Conservation (phyloP, 2,329 filamentous ascomycete genomes). For the Trichophyton schoenleinii region DNA sequence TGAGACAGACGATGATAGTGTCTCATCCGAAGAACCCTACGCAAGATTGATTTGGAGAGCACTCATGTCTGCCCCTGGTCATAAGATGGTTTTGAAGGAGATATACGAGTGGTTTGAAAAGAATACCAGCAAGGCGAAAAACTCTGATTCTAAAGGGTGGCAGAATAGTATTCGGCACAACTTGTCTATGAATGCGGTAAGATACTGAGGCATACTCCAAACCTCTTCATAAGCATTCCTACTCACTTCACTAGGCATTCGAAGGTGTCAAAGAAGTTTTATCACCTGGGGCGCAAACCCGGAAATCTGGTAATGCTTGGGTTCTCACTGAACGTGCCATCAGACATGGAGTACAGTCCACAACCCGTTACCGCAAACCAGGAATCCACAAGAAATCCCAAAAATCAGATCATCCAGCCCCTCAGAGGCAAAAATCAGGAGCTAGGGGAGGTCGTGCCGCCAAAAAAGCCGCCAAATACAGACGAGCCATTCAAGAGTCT, state of each 20-base stretch:
- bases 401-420: constrained; percentile 26
- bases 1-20: constrained; percentile 12
- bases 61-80: constrained; percentile 52
- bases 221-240: constrained; percentile 10
- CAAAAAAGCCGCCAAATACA: constrained; percentile 24
- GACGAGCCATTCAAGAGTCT: constrained; percentile 14
- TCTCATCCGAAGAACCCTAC: constrained; percentile 51
- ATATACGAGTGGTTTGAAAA: constrained; percentile 83
- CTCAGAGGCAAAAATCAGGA: constrained; percentile 31
- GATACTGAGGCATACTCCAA: constrained; percentile 21
- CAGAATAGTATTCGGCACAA: constrained; percentile 95
- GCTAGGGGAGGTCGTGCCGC: constrained; percentile 31
- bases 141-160: constrained; percentile 58
- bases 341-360: constrained; percentile 64
- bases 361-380: constrained; percentile 60
- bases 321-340: constrained; percentile 59
- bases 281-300: constrained; percentile 40
- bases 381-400: constrained; percentile 28
- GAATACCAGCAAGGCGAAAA: constrained; percentile 63
- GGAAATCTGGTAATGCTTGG: constrained; percentile 63
- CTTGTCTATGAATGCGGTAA: constrained; percentile 85
- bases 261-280: constrained; percentile 20
- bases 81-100: constrained; percentile 67
- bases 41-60: constrained; percentile 69
- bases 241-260: constrained; percentile 22